Percentiles rank a stretch among this genome's conserved stretches.
Conservation (phyloP, 495 filamentous ascomycete species). For the Glonium stellatum region DNA sequence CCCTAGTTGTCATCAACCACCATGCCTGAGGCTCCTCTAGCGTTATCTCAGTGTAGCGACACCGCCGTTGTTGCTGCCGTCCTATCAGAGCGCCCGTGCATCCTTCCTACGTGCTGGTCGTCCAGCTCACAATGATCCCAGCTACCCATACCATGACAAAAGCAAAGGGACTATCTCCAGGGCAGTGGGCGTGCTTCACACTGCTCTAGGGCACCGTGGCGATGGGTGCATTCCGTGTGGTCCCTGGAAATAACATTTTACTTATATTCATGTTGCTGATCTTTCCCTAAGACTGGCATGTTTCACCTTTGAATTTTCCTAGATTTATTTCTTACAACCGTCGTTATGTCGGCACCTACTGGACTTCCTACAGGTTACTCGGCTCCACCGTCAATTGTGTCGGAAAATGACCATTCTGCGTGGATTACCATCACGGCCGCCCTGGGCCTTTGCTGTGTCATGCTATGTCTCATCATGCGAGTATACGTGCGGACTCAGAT, state of each 20-base stretch:
- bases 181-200: not conserved
- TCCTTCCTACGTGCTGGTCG: too few relatives aligned
- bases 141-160: too few relatives aligned
- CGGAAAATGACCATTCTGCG: slow-evolving; percentile 4
- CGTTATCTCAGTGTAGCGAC: too few relatives aligned
- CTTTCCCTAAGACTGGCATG: not conserved
- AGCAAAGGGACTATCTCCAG: too few relatives aligned
- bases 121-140: too few relatives aligned
- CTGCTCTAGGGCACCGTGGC: not conserved
- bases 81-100: too few relatives aligned
- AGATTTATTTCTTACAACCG: not conserved
- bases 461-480: slow-evolving; percentile 4
- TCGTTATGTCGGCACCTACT: slow-evolving; percentile 1
- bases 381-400: not conserved
- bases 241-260: not conserved
- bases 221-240: not conserved
- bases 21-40: too few relatives aligned
- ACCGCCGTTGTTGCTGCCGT: too few relatives aligned
- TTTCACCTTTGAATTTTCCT: not conserved
- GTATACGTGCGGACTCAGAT: slow-evolving; percentile 7
- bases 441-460: slow-evolving; percentile 4
- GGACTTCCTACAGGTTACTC: slow-evolving; percentile 9
- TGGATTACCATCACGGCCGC: slow-evolving; percentile 9
- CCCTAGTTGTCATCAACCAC: too few relatives aligned
- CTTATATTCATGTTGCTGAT: not conserved